These are phyloP conservation scores for Hydrangea macrophylla DNA, from an alignment of 148 eudicot genomes.

Conservation along the genomic window DNA sequence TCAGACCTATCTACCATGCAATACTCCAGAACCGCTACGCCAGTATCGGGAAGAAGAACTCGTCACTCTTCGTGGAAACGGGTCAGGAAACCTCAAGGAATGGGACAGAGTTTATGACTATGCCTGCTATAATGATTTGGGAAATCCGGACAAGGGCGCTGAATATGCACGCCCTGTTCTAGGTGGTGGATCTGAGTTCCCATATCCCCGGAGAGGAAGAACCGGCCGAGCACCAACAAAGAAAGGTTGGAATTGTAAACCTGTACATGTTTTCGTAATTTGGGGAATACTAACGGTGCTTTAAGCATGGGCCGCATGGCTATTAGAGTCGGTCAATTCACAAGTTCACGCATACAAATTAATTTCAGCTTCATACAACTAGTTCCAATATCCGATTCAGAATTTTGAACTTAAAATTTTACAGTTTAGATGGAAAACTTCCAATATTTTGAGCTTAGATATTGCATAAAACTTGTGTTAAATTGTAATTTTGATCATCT, in stretches of 20 bases:
- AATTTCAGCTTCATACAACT: too few species aligned
- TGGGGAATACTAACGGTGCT: background rate
- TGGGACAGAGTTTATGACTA: conserved; percentile 92
- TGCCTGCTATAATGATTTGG: conserved; percentile 79
- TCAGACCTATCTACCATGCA: conserved; percentile 66
- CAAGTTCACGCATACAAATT: too few species aligned
- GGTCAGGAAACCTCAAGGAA: conserved; percentile 62
- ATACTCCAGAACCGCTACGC: conserved; percentile 67
- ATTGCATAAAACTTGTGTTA: too few species aligned
- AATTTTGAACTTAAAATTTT: too few species aligned
- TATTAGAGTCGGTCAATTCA: too few species aligned
- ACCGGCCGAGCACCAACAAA: conserved; percentile 71
- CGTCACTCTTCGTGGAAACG: conserved; percentile 64
- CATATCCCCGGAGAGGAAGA: conserved; percentile 78
- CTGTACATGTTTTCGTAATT: background rate
- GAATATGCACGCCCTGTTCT: conserved; percentile 65
- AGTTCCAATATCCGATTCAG: too few species aligned
- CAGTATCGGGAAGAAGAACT: conserved; percentile 77
- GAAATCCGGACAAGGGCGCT: conserved; percentile 67
- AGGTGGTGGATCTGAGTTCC: conserved; percentile 70
- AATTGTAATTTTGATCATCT: too few species aligned
- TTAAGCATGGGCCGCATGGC: too few species aligned
- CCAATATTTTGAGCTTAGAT: too few species aligned
- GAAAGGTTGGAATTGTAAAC: conserved; percentile 39
- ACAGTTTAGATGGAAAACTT: too few species aligned